Conservation (phyloP, 2,329 filamentous ascomycete species). For the Fusarium buharicum region DNA sequence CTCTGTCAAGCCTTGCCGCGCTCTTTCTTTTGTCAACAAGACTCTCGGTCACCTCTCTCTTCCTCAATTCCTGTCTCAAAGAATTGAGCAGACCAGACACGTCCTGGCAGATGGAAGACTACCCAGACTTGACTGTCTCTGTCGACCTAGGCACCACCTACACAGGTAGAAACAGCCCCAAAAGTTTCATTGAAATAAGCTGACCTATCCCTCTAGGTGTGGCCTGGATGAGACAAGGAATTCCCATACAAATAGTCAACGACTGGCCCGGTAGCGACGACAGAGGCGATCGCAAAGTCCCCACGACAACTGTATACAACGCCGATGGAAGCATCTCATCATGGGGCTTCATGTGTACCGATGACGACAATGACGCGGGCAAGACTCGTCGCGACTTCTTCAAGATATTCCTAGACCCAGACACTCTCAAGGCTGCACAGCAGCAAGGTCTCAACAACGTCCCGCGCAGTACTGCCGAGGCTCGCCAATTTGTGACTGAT, state of each 20-base stretch:
- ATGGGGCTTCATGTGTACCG: conserved; percentile 65
- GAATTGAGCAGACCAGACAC: neutral
- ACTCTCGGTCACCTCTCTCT: neutral
- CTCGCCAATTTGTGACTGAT: conserved; percentile 60
- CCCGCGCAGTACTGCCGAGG: conserved; percentile 54
- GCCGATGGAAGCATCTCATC: conserved; percentile 55
- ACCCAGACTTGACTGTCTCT: conserved; percentile 55
- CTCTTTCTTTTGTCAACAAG: neutral
- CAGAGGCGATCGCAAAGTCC: conserved; percentile 65
- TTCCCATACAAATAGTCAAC: conserved; percentile 58
- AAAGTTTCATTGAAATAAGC: neutral
- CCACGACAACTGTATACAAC: conserved; percentile 62
- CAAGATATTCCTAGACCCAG: conserved; percentile 64
- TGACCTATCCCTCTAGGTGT: conserved; percentile 44
- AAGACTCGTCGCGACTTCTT: conserved; percentile 61
- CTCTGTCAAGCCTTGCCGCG: neutral
- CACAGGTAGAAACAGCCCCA: conserved; percentile 49
- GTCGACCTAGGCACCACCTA: conserved; percentile 60
- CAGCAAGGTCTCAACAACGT: conserved; percentile 56
- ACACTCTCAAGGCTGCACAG: conserved; percentile 56
- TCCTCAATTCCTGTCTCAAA: neutral
- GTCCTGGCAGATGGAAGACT: conserved; percentile 28
- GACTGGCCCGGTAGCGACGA: conserved; percentile 66
- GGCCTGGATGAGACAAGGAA: conserved; percentile 53
- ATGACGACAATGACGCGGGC: conserved; percentile 52